Conservation (phyloP, 208 protist genomes). For the Paratrypanosoma confusum region DNA sequence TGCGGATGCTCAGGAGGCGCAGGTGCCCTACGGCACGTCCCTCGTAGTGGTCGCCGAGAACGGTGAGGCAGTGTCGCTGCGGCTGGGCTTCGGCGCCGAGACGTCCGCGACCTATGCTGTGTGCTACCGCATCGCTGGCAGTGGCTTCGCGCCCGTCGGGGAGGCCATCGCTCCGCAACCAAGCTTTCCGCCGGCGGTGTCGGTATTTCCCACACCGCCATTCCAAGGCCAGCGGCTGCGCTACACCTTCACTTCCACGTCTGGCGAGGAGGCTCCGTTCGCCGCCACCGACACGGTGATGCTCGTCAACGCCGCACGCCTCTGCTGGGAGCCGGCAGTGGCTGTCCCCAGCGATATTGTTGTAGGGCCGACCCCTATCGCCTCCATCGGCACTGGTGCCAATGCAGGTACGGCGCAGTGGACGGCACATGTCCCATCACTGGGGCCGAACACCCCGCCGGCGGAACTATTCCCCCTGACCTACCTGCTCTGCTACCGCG, state of each 20-base stretch:
- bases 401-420: slow-evolving; percentile 15
- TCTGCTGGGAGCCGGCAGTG: slow-evolving; percentile 61
- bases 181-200: slow-evolving; percentile 31
- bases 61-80: slow-evolving; percentile 19
- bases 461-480: slow-evolving; percentile 39
- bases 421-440: slow-evolving; percentile 61
- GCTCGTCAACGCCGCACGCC: slow-evolving; percentile 39
- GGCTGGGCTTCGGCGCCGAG: slow-evolving; percentile 48
- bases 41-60: neutral
- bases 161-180: slow-evolving; percentile 16
- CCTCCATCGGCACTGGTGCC: slow-evolving; percentile 4
- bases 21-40: slow-evolving; percentile 54
- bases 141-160: slow-evolving; percentile 64
- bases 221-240: slow-evolving; percentile 73
- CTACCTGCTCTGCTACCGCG: slow-evolving; percentile 74
- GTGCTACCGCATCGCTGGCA: slow-evolving; percentile 67
- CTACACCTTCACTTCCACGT: slow-evolving; percentile 38
- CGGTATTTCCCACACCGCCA: slow-evolving; percentile 19
- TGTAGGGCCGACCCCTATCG: slow-evolving; percentile 15
- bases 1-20: slow-evolving; percentile 27
- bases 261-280: slow-evolving; percentile 17
- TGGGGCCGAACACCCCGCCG: slow-evolving; percentile 50
- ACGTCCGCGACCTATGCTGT: slow-evolving; percentile 29
- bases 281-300: slow-evolving; percentile 38
- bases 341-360: slow-evolving; percentile 21